These are phyloP conservation scores for Melampsora larici-populina DNA, from an alignment of 1,284 basidiomycete genomes.

Conservation along the genomic window DNA sequence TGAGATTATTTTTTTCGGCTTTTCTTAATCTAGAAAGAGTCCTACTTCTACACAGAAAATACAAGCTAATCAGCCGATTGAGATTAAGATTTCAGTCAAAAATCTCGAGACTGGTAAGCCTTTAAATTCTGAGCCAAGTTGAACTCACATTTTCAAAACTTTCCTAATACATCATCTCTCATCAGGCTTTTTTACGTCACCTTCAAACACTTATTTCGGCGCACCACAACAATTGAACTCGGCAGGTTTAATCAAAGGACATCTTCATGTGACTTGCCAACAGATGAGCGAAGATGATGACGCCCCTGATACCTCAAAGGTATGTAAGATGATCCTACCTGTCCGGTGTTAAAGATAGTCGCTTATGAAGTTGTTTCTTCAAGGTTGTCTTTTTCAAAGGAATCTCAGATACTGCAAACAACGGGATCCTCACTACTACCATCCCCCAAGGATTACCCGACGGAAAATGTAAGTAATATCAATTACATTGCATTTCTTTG, in stretches of 20 bases:
- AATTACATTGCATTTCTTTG: not conserved
- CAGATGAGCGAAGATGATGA: not conserved
- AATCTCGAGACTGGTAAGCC: constrained; percentile 24
- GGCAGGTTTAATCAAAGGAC: constrained; percentile 24
- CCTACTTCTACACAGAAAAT: not conserved
- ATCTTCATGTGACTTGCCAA: constrained; percentile 18
- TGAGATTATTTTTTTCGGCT: not conserved
- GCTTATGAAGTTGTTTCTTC: not conserved
- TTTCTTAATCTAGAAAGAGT: not conserved
- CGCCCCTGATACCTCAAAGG: not conserved
- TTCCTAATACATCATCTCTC: not conserved
- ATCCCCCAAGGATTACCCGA: constrained; percentile 17
- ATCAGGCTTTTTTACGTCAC: constrained; percentile 29
- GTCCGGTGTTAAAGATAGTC: not conserved
- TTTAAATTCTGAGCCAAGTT: not conserved
- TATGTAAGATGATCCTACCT: not conserved
- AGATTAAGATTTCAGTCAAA: not conserved
- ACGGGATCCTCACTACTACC: constrained; percentile 8
- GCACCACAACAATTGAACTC: constrained; percentile 35
- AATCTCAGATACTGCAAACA: not conserved
- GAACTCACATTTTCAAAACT: not conserved
- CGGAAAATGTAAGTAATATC: constrained; percentile 18
- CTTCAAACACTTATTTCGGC: constrained; percentile 11
- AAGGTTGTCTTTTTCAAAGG: constrained; percentile 36
- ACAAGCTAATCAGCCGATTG: not conserved